Conservation (phyloP, 2,329 filamentous ascomycete genomes). For the Epichloe baconii region DNA sequence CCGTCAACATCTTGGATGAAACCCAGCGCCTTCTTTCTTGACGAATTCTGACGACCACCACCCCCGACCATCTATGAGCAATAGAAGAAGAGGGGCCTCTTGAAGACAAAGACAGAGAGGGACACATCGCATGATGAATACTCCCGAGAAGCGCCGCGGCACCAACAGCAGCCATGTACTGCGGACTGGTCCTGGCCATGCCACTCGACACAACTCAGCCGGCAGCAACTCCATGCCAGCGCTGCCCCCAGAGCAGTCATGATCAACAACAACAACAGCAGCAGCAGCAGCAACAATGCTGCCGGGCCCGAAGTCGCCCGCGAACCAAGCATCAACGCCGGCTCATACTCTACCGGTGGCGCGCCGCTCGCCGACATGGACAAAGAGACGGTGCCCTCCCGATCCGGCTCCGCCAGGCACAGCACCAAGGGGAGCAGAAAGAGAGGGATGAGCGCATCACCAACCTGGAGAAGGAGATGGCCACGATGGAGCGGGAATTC, state of each 20-base stretch:
- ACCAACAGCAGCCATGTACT: conserved; percentile 15
- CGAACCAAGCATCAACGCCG: conserved; percentile 8
- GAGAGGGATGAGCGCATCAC: conserved; percentile 29
- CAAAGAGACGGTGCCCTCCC: conserved; percentile 11
- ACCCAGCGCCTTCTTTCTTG: background rate
- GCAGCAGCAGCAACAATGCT: conserved; percentile 7
- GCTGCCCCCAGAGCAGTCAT: conserved; percentile 19
- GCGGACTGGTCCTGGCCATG: conserved; percentile 10
- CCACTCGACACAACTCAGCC: conserved; percentile 10
- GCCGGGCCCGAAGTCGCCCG: conserved; percentile 13
- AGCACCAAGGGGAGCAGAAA: conserved; percentile 10
- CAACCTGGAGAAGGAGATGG: conserved; percentile 38
- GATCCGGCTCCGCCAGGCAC: conserved; percentile 5
- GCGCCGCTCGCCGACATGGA: conserved; percentile 20
- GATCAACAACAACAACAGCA: conserved; percentile 11
- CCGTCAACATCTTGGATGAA: background rate
- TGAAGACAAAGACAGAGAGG: background rate
- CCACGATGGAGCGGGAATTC: conserved; percentile 40
- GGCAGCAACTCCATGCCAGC: conserved; percentile 18
- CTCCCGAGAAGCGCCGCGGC: conserved; percentile 32
- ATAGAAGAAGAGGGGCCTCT: too few species aligned
- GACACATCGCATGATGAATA: conserved; percentile 7
- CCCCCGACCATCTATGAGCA: too few species aligned
- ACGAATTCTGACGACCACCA: too few species aligned
- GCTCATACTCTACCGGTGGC: conserved; percentile 11